Conservation (phyloP, 139 green algal species). For the Chlorokybus atmophyticus region DNA sequence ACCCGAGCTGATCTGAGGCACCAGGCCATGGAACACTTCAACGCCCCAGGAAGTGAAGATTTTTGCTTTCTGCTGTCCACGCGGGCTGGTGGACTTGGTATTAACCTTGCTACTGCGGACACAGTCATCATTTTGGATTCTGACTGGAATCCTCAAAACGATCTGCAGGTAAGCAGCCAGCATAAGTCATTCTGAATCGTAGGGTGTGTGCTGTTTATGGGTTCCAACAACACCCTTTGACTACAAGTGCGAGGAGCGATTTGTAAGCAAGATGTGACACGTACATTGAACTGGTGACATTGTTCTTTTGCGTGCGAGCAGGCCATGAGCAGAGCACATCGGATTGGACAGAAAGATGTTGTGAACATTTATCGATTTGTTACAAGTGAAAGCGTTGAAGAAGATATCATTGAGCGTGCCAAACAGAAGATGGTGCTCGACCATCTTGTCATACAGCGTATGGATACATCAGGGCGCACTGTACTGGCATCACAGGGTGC, state of each 20-base stretch:
- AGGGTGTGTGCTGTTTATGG: no score
- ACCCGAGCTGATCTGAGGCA: constrained; percentile 58
- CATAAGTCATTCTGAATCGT: no score
- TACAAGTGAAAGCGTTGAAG: constrained; percentile 71
- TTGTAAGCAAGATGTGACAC: no score
- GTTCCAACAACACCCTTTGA: no score
- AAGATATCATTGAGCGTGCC: constrained; percentile 82
- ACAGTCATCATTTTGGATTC: constrained; percentile 73
- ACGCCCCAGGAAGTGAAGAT: constrained; percentile 63
- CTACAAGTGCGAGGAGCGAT: no score
- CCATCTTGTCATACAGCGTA: constrained; percentile 86
- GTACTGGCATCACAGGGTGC: constrained; percentile 45
- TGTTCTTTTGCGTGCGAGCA: constrained; percentile 1
- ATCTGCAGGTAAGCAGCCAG: constrained; percentile 52
- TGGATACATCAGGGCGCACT: constrained; percentile 73
- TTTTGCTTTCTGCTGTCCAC: constrained; percentile 93
- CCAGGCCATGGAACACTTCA: constrained; percentile 91
- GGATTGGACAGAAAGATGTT: constrained; percentile 84
- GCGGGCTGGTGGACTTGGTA: constrained; percentile 67
- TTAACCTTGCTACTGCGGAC: constrained; percentile 77
- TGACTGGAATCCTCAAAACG: constrained; percentile 52
- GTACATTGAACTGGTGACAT: neutral
- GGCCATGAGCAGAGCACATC: constrained; percentile 82
- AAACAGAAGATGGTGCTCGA: constrained; percentile 95
- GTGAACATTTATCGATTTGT: constrained; percentile 92